Evolutionary conservation across 2,329 filamentous ascomycete species (phyloP).

Genomic region (Aspergillus sp.): DNA sequence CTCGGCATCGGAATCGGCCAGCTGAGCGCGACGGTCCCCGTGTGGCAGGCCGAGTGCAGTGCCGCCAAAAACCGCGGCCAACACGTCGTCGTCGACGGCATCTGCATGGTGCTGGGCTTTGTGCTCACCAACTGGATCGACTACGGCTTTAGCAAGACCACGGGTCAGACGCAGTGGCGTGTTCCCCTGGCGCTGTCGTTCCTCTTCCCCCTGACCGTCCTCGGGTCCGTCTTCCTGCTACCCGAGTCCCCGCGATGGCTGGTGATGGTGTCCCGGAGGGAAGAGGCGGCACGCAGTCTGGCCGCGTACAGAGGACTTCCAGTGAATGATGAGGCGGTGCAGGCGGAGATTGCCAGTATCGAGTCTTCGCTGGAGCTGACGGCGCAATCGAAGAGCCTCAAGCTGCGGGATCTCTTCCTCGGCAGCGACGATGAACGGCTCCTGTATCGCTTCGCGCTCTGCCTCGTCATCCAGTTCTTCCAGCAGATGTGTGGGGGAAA

Average conservation of each 20-base stretch:
- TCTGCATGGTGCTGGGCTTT: constrained; percentile 45
- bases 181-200: constrained; percentile 37
- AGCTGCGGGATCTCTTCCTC: constrained; percentile 31
- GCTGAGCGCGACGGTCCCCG: constrained; percentile 45
- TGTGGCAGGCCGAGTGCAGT: constrained; percentile 38
- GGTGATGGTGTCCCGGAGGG: constrained; percentile 21
- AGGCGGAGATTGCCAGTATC: constrained; percentile 48
- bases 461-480: constrained; percentile 51
- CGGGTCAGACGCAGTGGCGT: constrained; percentile 34
- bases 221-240: constrained; percentile 27
- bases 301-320: constrained; percentile 13
- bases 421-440: constrained; percentile 48
- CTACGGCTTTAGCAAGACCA: constrained; percentile 36
- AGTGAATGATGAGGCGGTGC: constrained; percentile 36
- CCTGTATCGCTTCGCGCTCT: constrained; percentile 49
- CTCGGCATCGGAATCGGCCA: constrained; percentile 45
- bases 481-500: constrained; percentile 36
- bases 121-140: constrained; percentile 48
- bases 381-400: constrained; percentile 42
- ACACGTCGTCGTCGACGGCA: constrained; percentile 30
- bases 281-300: constrained; percentile 23
- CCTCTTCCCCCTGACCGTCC: constrained; percentile 28
- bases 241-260: constrained; percentile 40
- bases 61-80: constrained; percentile 19
- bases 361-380: constrained; percentile 40